Evolutionary conservation across 2,329 filamentous ascomycete genomes (phyloP), one percentile per base, ranked within the genome.

Genomic region (Fusarium solani-melongenae): DNA sequence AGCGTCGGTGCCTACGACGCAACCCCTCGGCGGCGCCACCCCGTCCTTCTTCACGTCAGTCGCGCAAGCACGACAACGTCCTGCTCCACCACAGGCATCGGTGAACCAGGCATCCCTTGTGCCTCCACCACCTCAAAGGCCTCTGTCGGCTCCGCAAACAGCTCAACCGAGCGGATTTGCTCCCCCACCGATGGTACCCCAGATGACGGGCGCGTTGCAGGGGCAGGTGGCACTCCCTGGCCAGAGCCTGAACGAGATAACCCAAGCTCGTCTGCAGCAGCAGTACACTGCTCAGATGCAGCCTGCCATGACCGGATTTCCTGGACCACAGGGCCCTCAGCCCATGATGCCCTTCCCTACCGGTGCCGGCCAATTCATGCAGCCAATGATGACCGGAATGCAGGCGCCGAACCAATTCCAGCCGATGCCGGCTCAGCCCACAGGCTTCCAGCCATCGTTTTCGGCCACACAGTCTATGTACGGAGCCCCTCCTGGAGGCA

Each of bases 131-230:
- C 94, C 95, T 12, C 89, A 91, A 61, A 89, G 96, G 69, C 93
- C 96, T 9, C 88, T 96, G 14, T 98, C 96, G 44, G 96, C 96
- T 41, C 96, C 96, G 29, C 93, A 94, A 80, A 93, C 94, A 62
- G 92, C 90, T 58, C 92, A 93, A 79, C 91, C 91, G 53, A 95
- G 88, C 81, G 88, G 87, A 6, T 96, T 97, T 81, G 89, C 89
- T 9, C 89, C 92, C 20, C 91, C 94, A 58, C 91, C 94, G 17
- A 83, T 98, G 75, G 92, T 95, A 80, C 91, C 94, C 61, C 96
- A 98, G 80, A 89, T 95, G 82, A 98, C 96, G 6, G 95, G 96
- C 10, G 87, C 78, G 22, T 66, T 89, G 62, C 89, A 90, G 78
- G 84, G 85, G 12, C 91, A 91, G 72, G 86, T 94, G 64, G 92